Evolutionary conservation across 495 filamentous ascomycete species (phyloP), one percentile per base, ranked within the genome.

Genomic region (Aspergillus homomorphus): DNA sequence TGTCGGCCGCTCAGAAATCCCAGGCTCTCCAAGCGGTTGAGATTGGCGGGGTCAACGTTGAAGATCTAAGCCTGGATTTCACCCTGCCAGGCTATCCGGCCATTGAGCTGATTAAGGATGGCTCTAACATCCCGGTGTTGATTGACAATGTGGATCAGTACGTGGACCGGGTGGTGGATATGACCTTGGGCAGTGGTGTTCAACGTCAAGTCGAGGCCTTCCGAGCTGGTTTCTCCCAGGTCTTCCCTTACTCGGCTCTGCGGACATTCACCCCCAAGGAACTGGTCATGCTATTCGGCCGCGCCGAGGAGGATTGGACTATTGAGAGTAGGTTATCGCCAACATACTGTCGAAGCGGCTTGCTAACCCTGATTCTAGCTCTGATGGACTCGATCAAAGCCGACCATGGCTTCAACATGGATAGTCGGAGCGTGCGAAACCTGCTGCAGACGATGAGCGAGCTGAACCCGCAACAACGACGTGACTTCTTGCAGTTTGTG

Each of bases 321-420:
- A 85, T 98, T 57, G 95, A 98, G 71, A 98, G 90, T 92, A 83
- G 84, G 89, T 64, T 5, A 1, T 19, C 8, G 24, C 16, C 7
- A 19, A 41, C 56, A 19, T 10, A 20, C 19, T 48, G 1, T 10
- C 7, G 43, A 18, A 12, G 12, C 4, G 46, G 52, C 42, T n/a
- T 33, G 28, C 60, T 74, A 56, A 73, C 53, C 43, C 2, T 52
- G 18, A n/a, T 61, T 19, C 44, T 62, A 95, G 90, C 94, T 41
- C 80, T 98, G 22, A 96, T 93, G 84, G 95, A 99, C 68, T 96
- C 93, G 2, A 92, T 99, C 73, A 99, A 98, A 78, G 95, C 95
- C n/a, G 95, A 99, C 66, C 95, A 99, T 69, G 95, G 95, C 4
- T 99, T 91, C 79, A 98, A 98, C 62, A 94, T 99, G 86, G 95